Evolutionary conservation across 2,329 filamentous ascomycete species (phyloP), one percentile per base, ranked within the genome.

Genomic region (Acarospora socialis): DNA sequence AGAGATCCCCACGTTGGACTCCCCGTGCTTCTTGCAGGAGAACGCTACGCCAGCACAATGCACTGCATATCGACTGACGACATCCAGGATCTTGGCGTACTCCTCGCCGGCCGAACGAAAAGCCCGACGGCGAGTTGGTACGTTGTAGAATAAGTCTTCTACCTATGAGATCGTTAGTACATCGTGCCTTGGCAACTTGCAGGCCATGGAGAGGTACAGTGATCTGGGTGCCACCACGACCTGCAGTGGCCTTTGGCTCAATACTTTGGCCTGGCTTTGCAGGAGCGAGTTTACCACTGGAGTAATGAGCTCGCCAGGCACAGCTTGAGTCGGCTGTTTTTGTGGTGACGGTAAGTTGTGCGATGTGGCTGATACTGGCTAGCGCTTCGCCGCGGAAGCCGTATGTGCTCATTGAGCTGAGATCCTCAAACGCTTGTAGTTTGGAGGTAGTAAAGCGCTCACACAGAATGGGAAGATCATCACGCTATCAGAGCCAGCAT

Each of bases 381-480:
- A 98, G 61, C 3, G 90, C 90, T 57, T 98, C 90, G 34, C 90
- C 90, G 32, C 90, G 79, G 50, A 98, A 98, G n/a, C 90, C 90
- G 54, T 98, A 98, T 1, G 90, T 95, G 30, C 76, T 77, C 42
- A 98, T 95, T 4, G 77, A 81, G 23, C 73, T 73, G 28, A 98
- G 64, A 52, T 98, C 90, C 53, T 95, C 87, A 44, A 98, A 98
- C 4, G 73, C 72, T 45, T 90, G 84, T 36, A 98, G 67, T 53
- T 98, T 98, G 8, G 87, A 95, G 0, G 90, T 98, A 7, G 90
- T 98, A 52, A 94, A 94, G 30, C 90, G 76, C 54, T 95, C 84
- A 50, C 90, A 98, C 3, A 98, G 66, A 36, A 98, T 92, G 2
- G 80, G 66, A 38, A 98, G 53, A 53, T 98, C 90, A 42, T 92